Evolutionary conservation across 495 filamentous ascomycete genomes (phyloP), one percentile per base, ranked within the genome.

Genomic region (Hyaloscypha variabilis): DNA sequence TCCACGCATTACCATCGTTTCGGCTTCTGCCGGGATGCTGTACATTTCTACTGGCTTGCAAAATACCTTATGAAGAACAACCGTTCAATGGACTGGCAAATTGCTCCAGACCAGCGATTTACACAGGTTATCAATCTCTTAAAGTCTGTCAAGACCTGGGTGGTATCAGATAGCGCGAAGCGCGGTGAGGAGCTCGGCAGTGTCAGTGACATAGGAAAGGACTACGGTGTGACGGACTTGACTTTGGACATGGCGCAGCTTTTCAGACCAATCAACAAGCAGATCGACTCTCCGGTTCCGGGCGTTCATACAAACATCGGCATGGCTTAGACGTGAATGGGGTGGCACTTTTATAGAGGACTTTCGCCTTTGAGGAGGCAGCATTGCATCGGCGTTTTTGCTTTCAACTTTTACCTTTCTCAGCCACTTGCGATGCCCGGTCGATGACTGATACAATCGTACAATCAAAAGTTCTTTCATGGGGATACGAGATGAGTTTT

Each of bases 241-340:
- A 87, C 85, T 17, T 77, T 89, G 63, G 83, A 90, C 70, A 90
- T 90, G 86, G 85, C 86, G 62, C 79, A 85, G 60, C 79, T 90
- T 17, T 90, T 90, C 69, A 78, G 75, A 68, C 83, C 82, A 46
- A 75, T 86, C 46, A 72, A 75, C 58, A 64, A 70, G 49, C 72
- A 73, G 29, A 54, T 55, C 25, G 69, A 73, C 59, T 73, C 69
- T 28, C 66, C 71, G 19, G 67, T 68, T 31, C 52, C 50, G 23
- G 65, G 65, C 54, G 69, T 71, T 63, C 65, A 71, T 60, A 68
- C 66, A 60, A 66, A 60, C 30, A 63, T 68, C 49, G 60, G 57
- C 39, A 65, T 63, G 62, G 39, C 24, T 34, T 65, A 67, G 63
- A 65, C 34, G 60, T 36, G 24, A 58, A 19, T 62, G 14, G 65